phyloP scores from a whole-genome alignment of 768 basidiomycete species.

The Sporobolomyces pararoseus region DNA sequence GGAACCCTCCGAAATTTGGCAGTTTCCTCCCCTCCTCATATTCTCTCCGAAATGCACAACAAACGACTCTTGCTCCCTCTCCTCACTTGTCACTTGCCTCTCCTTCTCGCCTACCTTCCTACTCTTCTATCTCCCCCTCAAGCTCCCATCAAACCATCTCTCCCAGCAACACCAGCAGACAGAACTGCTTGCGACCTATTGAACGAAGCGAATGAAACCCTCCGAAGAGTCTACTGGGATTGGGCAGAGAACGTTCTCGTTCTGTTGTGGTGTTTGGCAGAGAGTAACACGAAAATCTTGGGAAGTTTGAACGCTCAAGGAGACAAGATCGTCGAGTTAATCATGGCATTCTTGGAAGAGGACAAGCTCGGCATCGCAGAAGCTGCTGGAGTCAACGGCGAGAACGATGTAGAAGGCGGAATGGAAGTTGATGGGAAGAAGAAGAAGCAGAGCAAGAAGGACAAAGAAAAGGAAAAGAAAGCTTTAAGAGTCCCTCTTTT shows the following conservation, averaged over 20 bases:
- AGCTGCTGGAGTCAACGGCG: conserved; percentile 1
- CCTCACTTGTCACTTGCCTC: conserved; percentile 32
- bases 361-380: conserved; percentile 21
- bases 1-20: conserved; percentile 41
- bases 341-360: conserved; percentile 23
- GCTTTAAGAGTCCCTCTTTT: conserved; percentile 22
- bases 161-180: conserved; percentile 27
- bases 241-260: conserved; percentile 40
- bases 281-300: conserved; percentile 42
- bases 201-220: conserved; percentile 25
- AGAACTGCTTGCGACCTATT: conserved; percentile 4
- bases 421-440: conserved; percentile 21
- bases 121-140: conserved; percentile 19
- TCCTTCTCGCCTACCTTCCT: conserved; percentile 32
- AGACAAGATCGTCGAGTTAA: conserved; percentile 19
- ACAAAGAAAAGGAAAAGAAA: conserved; percentile 17
- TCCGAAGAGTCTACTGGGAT: conserved; percentile 34
- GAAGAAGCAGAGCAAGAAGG: conserved; percentile 23
- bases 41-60: conserved; percentile 44
- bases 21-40: conserved; percentile 31
- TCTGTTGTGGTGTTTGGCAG: conserved; percentile 39
- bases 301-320: conserved; percentile 28
- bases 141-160: conserved; percentile 20
- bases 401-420: background rate
- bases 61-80: conserved; percentile 40